These are phyloP conservation scores for Mycena maculata DNA, from an alignment of 768 basidiomycete genomes.

Conservation along the genomic window DNA sequence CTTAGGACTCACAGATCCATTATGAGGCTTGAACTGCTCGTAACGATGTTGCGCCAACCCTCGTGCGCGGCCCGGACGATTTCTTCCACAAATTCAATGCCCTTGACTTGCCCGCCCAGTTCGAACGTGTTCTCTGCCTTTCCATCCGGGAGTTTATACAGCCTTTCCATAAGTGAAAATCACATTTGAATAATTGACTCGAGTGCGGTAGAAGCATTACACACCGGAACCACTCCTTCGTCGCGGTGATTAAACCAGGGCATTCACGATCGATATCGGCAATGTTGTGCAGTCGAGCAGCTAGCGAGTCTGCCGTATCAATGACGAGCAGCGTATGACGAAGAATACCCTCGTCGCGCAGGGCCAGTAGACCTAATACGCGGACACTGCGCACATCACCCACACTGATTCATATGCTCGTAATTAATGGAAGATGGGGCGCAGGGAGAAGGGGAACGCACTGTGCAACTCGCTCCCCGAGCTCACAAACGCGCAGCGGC, in stretches of 20 bases:
- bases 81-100: conserved; percentile 83
- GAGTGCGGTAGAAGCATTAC: neutral
- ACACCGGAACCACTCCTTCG: conserved; percentile 87
- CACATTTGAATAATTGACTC: neutral
- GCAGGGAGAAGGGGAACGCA: too few species aligned
- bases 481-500: conserved; percentile 78
- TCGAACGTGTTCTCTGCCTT: conserved; percentile 84
- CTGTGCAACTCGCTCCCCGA: conserved; percentile 84
- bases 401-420: too few species aligned
- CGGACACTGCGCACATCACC: conserved; percentile 89
- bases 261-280: conserved; percentile 87
- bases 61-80: conserved; percentile 86
- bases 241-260: conserved; percentile 80
- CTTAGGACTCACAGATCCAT: conserved; percentile 21
- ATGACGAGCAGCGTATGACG: conserved; percentile 90
- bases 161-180: too few species aligned
- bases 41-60: conserved; percentile 77
- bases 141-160: conserved; percentile 79
- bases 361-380: conserved; percentile 87
- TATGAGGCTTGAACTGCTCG: neutral
- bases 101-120: conserved; percentile 86
- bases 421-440: too few species aligned
- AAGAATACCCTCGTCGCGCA: conserved; percentile 86
- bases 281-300: conserved; percentile 80
- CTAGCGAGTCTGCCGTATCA: conserved; percentile 82